These are phyloP conservation scores for Phytophthora pinifolia DNA, from an alignment of 352 stramenopile genomes.

Conservation along the genomic window DNA sequence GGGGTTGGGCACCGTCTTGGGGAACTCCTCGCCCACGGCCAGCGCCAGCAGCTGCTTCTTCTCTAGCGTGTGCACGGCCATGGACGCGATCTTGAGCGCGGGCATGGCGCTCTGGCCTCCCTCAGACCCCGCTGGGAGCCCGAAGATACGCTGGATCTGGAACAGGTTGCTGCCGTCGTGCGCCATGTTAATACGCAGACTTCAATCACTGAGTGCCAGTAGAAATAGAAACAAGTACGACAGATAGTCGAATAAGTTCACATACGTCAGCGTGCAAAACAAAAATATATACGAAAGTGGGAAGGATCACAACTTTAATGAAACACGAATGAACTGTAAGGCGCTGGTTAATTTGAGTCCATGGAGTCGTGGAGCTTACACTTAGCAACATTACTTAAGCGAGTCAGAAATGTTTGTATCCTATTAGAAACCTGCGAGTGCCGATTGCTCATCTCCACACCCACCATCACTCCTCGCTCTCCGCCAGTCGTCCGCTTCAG, in stretches of 20 bases:
- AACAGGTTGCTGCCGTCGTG: slow-evolving; percentile 67
- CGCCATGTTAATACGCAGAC: no score
- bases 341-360: background rate
- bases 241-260: slow-evolving; percentile 11
- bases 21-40: slow-evolving; percentile 36
- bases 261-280: slow-evolving; percentile 9
- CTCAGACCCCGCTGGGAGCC: slow-evolving; percentile 11
- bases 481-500: slow-evolving; percentile 16
- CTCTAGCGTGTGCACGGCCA: slow-evolving; percentile 70
- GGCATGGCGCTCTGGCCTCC: slow-evolving; percentile 8
- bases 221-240: slow-evolving; percentile 8
- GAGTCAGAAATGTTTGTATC: background rate
- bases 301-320: background rate
- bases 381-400: background rate
- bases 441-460: background rate
- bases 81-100: slow-evolving; percentile 45
- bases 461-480: slow-evolving; percentile 14
- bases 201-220: background rate
- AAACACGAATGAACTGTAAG: background rate
- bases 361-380: background rate
- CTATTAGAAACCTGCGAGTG: no score
- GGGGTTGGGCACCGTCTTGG: background rate
- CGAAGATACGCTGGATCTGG: slow-evolving; percentile 72
- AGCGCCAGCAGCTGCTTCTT: slow-evolving; percentile 78
- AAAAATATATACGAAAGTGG: background rate